phyloP scores from a whole-genome alignment of 1,284 basidiomycete genomes.

The Cutaneotrichosporon daszewskae region DNA sequence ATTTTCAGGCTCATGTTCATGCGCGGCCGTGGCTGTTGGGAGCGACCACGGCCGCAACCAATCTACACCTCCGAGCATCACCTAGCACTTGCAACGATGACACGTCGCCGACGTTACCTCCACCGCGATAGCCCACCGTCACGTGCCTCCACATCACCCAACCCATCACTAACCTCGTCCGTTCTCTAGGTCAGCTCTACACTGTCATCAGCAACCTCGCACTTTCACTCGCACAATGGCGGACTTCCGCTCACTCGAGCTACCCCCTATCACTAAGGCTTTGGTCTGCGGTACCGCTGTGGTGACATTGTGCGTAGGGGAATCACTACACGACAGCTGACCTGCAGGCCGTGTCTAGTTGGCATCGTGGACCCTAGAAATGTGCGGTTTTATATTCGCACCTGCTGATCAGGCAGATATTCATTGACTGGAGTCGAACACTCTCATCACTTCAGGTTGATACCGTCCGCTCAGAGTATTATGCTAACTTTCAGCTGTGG shows the following conservation, averaged over 20 bases:
- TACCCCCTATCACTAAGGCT: constrained; percentile 4
- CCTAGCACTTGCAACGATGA: too few relatives aligned
- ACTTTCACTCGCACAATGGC: too few relatives aligned
- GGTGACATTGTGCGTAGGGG: constrained; percentile 1
- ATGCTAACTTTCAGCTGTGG: constrained; percentile 26
- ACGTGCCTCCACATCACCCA: not conserved
- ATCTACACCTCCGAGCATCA: too few relatives aligned
- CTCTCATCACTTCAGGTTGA: too few relatives aligned
- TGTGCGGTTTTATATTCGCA: not conserved
- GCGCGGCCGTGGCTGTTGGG: not conserved
- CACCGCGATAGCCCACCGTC: not conserved
- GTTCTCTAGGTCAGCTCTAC: not conserved
- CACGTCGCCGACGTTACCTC: too few relatives aligned
- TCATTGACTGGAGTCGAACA: too few relatives aligned
- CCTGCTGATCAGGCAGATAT: too few relatives aligned
- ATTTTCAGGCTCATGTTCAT: not conserved
- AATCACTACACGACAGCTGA: not conserved
- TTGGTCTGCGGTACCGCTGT: not conserved
- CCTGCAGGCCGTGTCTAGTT: not conserved
- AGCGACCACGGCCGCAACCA: too few relatives aligned
- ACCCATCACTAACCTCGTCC: not conserved
- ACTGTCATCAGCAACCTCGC: not conserved
- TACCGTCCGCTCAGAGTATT: too few relatives aligned
- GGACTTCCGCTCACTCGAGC: not conserved
- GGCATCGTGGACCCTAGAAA: not conserved